Evolutionary conservation across 768 basidiomycete genomes (phyloP).

Genomic region (Pisolithus microcarpus): DNA sequence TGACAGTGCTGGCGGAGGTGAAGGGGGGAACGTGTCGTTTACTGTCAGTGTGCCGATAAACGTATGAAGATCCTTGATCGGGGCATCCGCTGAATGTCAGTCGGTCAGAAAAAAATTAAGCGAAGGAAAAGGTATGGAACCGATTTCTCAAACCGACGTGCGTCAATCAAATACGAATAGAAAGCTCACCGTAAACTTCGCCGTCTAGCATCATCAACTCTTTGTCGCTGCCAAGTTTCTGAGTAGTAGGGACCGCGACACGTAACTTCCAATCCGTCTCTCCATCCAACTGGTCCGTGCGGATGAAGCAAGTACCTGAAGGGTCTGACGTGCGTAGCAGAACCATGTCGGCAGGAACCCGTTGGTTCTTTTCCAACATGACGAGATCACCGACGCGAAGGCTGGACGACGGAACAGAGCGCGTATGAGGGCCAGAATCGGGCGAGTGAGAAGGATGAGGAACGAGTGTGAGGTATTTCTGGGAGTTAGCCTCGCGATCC

Average conservation of each 20-base stretch:
- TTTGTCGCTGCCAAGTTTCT: constrained; percentile 55
- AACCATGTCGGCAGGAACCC: constrained; percentile 92
- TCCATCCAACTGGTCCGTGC: constrained; percentile 96
- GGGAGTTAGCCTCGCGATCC: constrained; percentile 92
- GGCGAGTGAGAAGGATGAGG: constrained; percentile 23
- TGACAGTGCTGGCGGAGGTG: constrained; percentile 21
- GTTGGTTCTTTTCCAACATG: constrained; percentile 90
- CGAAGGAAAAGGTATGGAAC: neutral
- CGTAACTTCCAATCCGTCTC: constrained; percentile 99
- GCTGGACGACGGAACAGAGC: constrained; percentile 80
- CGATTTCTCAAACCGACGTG: neutral
- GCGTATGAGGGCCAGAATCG: constrained; percentile 46
- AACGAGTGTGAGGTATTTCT: constrained; percentile 80
- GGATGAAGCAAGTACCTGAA: constrained; percentile 92
- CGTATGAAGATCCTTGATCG: constrained; percentile 93
- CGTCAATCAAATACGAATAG: neutral
- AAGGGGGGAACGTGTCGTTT: constrained; percentile 25
- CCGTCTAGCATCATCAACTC: constrained; percentile 63
- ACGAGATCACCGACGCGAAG: constrained; percentile 90
- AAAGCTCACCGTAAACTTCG: constrained; percentile 73
- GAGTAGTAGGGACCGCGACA: constrained; percentile 79
- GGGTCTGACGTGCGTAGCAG: constrained; percentile 82
- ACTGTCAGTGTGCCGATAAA: constrained; percentile 91
- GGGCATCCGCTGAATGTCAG: constrained; percentile 66
- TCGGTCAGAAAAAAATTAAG: neutral